These are phyloP conservation scores for Paspalum vaginatum DNA, from an alignment of 176 grass and related monocot species.

Conservation along the genomic window DNA sequence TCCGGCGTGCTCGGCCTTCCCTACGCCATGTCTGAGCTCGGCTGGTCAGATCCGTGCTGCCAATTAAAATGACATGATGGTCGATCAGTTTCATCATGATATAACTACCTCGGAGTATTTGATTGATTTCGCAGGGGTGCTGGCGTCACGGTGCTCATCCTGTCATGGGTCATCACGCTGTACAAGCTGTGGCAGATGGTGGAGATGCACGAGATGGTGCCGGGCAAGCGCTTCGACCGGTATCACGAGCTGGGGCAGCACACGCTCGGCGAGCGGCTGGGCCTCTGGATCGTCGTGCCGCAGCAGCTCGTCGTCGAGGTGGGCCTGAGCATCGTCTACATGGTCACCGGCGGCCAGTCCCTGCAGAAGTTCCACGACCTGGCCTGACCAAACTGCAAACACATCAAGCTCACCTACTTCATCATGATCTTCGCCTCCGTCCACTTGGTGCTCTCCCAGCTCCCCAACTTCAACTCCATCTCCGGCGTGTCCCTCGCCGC, in stretches of 20 bases:
- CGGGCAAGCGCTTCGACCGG: conserved; percentile 77
- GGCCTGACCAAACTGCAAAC: conserved; percentile 37
- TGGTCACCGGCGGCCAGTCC: background rate
- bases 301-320: conserved; percentile 54
- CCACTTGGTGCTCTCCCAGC: background rate
- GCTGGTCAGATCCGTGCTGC: background rate
- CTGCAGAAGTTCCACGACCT: background rate
- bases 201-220: conserved; percentile 97
- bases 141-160: conserved; percentile 57
- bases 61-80: too few relatives aligned
- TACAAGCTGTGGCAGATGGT: conserved; percentile 98
- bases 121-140: too few relatives aligned
- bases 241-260: conserved; percentile 93
- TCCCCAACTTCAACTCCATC: conserved; percentile 56
- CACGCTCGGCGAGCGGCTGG: conserved; percentile 77
- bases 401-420: conserved; percentile 61
- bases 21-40: conserved; percentile 37
- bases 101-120: too few relatives aligned
- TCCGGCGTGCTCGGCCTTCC: conserved; percentile 88
- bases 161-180: conserved; percentile 88
- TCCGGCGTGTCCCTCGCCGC: conserved; percentile 78
- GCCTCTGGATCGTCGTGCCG: conserved; percentile 81
- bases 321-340: background rate
- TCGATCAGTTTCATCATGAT: too few relatives aligned
- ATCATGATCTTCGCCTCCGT: conserved; percentile 20